Conservation (phyloP, 257 asterid genomes). For the Anisodus acutangulus region DNA sequence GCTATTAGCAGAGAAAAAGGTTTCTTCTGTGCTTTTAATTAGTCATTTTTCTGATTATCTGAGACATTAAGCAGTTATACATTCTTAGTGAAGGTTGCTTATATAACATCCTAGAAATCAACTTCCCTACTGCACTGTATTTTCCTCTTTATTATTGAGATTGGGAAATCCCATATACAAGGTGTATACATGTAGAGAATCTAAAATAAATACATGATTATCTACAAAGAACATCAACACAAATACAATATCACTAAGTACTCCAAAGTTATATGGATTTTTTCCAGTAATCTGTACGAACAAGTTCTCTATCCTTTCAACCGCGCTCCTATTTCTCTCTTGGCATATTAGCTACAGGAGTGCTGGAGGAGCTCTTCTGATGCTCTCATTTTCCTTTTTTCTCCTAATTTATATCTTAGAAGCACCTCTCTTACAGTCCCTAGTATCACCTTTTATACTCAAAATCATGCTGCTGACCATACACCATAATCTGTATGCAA, state of each 20-base stretch:
- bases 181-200: neutral
- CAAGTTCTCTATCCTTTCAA: neutral
- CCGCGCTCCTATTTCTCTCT: neutral
- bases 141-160: conserved; percentile 14
- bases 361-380: conserved; percentile 1
- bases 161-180: neutral
- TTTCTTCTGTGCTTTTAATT: conserved; percentile 34
- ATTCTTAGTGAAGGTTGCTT: conserved; percentile 26
- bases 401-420: conserved; percentile 7
- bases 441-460: neutral
- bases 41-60: conserved; percentile 26
- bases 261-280: neutral
- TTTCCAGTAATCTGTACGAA: neutral
- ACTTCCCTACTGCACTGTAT: conserved; percentile 6
- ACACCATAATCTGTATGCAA: neutral
- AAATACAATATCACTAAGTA: neutral
- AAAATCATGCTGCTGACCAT: conserved; percentile 12
- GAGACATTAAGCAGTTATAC: neutral
- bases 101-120: conserved; percentile 12
- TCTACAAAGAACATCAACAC: conserved; percentile 20
- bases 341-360: conserved; percentile 1
- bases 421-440: neutral
- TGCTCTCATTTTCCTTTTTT: neutral
- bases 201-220: neutral
- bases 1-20: conserved; percentile 93